Base-by-base conservation (phyloP, 257 asterid genomes). In the Capsicum baccatum region DNA sequence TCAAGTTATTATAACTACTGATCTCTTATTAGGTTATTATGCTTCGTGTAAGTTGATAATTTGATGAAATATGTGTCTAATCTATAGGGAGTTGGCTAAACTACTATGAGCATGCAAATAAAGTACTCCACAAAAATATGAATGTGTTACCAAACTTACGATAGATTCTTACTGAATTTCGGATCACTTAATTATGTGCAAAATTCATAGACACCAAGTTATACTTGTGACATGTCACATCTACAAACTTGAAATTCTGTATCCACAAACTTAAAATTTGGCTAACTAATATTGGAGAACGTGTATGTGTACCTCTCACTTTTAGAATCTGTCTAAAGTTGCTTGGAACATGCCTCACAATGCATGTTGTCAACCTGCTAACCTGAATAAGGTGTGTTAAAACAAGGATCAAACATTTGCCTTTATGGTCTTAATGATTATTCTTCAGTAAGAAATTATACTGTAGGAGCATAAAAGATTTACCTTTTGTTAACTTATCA, bases 281-380 rank as follows among this genome's bases (percentile, higher is more conserved):
- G 33, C 8, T 54, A 8, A 19, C n/a, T 10, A 42, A 80, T 59
- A 59, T 21, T 17, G 44, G 44, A 44, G 37, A n/a, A 70, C 15
- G 48, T 3, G 39, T 47, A n/a, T 11, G 26, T 47, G 4, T 85
- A 94, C 99, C 99, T 94, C 90, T 95, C 96, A 94, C 91, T 92
- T 93, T 92, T 87, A 95, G 97, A 82, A 95, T 93, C 92, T 83
- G 90, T 92, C 91, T 94, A 91, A 64, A 95, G 97, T 82, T 95
- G 99, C 6, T 83, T 84, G 2, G 99, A 96, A 85, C 99, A 95
- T 17, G 99, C 97, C 79, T 89, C 94, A 83, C 98, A 95, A 66
- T 95, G 99, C 99, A 94, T 94, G 90, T 92, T 37, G 87, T 85
- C 74, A 91, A 87, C 58, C 91, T 93, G 70, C 89, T 92, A 52